A percentile compares a stretch with the other conserved stretches of the same genome.
Conservation (phyloP, 139 green algal species). For the Haematococcus sp. region DNA sequence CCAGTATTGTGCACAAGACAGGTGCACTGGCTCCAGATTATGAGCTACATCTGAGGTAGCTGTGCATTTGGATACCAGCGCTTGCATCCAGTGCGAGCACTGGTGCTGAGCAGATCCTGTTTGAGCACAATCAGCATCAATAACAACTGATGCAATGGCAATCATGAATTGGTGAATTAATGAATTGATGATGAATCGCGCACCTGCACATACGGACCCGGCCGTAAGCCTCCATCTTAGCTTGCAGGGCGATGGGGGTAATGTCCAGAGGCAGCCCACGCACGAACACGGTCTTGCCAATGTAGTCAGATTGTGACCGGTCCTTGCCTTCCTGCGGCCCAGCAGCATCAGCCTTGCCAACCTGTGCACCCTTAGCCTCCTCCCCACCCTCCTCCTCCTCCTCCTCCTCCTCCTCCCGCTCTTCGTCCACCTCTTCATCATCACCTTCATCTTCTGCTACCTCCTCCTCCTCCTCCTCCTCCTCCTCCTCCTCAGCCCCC, state of each 20-base stretch:
- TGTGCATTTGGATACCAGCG: too few relatives aligned
- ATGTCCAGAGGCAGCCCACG: slow-evolving; percentile 65
- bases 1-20: too few relatives aligned
- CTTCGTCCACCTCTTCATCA: not conserved
- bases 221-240: slow-evolving; percentile 31
- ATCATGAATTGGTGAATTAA: too few relatives aligned
- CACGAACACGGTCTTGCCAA: slow-evolving; percentile 75
- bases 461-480: not conserved
- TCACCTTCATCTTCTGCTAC: slow-evolving; percentile 1
- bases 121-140: too few relatives aligned
- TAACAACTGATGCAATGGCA: too few relatives aligned
- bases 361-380: not conserved
- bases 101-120: too few relatives aligned
- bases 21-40: too few relatives aligned
- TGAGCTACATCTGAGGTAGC: too few relatives aligned
- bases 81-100: too few relatives aligned
- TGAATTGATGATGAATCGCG: too few relatives aligned
- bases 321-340: too few relatives aligned
- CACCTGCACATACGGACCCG: slow-evolving; percentile 16
- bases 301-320: not conserved
- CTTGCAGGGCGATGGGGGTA: slow-evolving; percentile 25
- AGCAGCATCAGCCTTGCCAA: not conserved
- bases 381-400: not conserved
- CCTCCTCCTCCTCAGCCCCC: not conserved
- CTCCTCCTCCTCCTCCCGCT: slow-evolving; percentile 19